Conservation (phyloP, 2,329 filamentous ascomycete species). For the Sporothrix pallida region DNA sequence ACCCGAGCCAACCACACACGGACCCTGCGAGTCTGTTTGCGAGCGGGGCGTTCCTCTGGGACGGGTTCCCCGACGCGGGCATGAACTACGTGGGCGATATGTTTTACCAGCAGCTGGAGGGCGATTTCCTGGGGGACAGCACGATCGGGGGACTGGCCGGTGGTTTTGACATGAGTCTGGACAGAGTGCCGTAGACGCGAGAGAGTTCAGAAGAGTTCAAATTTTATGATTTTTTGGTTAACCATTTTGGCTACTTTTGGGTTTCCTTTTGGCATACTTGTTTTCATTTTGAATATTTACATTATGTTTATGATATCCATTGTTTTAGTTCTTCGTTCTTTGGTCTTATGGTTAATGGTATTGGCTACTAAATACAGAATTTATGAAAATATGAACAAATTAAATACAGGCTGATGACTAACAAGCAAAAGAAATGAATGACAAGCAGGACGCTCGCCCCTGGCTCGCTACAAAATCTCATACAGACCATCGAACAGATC, state of each 20-base stretch:
- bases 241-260: background rate
- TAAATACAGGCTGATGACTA: background rate
- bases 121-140: constrained; percentile 19
- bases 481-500: constrained; percentile 59
- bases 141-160: background rate
- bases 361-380: constrained; percentile 9
- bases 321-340: background rate
- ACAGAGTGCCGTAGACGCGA: background rate
- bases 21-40: constrained; percentile 6
- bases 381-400: background rate
- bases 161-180: background rate
- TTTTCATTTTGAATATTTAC: background rate
- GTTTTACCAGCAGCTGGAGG: constrained; percentile 30
- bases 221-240: background rate
- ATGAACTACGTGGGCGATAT: constrained; percentile 32
- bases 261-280: background rate
- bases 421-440: background rate
- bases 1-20: background rate
- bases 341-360: background rate
- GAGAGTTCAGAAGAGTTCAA: background rate
- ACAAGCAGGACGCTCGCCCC: background rate
- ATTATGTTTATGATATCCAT: background rate
- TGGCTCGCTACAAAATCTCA: constrained; percentile 35
- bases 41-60: constrained; percentile 31
- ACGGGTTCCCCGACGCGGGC: constrained; percentile 33